Base-by-base conservation (phyloP, 176 grass and related monocot genomes). In the Bolboschoenus planiculmis region DNA sequence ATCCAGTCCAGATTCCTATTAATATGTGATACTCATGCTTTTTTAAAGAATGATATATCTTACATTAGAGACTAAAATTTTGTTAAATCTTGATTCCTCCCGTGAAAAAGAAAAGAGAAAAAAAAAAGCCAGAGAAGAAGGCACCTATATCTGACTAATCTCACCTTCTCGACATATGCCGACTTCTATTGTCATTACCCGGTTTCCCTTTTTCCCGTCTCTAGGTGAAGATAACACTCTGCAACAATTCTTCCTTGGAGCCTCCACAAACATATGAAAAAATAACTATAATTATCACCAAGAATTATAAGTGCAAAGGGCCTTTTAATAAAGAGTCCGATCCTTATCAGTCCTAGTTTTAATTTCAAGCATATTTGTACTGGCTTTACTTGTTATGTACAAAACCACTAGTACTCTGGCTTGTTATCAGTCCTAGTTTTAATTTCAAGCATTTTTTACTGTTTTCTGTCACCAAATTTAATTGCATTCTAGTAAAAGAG, bases 231-330 rank as follows among this genome's bases (percentile, higher is more conserved):
- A 93, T 58, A 91, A 5, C 74, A 98, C 92, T 80, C 66, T 93
- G 86, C 95, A 98, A 85, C 92, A 98, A 86, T 98, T 98, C 87
- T 90, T 92, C 82, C 95, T 85, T 43, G 95, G 95, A 13, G 92
- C 90, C 95, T 98, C 81, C 60, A 65, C 30, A 78, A 21, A 66
- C 10, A 66, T 10, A 78, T 83, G n/a, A 9, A 42, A 81, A 66
- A 74, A 6, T 7, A 37, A 70, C 2, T 56, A 14, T 6, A 31
- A 21, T 61, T 75, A 72, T 20, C 29, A 54, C 5, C 29, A 29
- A 43, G 13, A 29, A 53, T 55, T 55, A 20, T 24, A 66, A 40
- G 7, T 81, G 7, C 0, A 27, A 58, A 81, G 4, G 20, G 26
- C 2, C 27, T 24, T 18, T 26, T 66, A 29, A 60, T 43, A 20